Percentiles rank a stretch among this genome's conserved stretches.
Conservation (phyloP, 2,329 filamentous ascomycete genomes). For the Lachnellula subtilissima region DNA sequence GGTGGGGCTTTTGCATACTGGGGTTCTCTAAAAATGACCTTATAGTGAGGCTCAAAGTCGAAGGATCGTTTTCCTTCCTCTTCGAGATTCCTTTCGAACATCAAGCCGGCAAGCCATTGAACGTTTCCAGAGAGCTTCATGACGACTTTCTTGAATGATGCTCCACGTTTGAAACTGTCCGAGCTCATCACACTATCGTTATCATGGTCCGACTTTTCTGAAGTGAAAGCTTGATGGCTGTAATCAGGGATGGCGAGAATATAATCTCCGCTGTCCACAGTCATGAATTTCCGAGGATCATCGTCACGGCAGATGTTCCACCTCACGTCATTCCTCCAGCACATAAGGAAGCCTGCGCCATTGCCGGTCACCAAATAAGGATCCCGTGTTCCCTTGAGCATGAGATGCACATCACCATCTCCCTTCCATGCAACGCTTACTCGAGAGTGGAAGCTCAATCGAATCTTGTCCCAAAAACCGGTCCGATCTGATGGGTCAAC, state of each 20-base stretch:
- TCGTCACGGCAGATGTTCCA: slow-evolving; percentile 81
- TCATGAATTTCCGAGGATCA: slow-evolving; percentile 91
- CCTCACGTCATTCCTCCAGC: slow-evolving; percentile 90
- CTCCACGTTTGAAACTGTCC: slow-evolving; percentile 64
- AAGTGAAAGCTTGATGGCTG: slow-evolving; percentile 70
- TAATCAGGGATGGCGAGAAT: slow-evolving; percentile 93
- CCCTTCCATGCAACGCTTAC: slow-evolving; percentile 88
- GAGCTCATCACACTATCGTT: slow-evolving; percentile 47
- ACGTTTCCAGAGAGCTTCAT: slow-evolving; percentile 99
- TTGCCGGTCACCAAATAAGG: slow-evolving; percentile 90
- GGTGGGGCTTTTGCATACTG: slow-evolving; percentile 58
- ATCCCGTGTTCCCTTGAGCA: slow-evolving; percentile 86
- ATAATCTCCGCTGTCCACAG: slow-evolving; percentile 90
- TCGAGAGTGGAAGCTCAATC: slow-evolving; percentile 88
- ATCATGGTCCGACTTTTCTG: slow-evolving; percentile 46
- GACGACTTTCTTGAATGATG: slow-evolving; percentile 94
- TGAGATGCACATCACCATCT: slow-evolving; percentile 90
- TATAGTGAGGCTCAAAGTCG: slow-evolving; percentile 86
- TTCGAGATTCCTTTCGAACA: slow-evolving; percentile 81
- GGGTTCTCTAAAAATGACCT: slow-evolving; percentile 80
- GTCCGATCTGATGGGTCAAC: slow-evolving; percentile 89
- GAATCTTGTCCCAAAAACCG: slow-evolving; percentile 98
- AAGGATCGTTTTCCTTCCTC: slow-evolving; percentile 67
- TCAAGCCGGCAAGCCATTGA: slow-evolving; percentile 82
- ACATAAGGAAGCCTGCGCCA: slow-evolving; percentile 95